Conservation (phyloP, 805 yeast genomes). For the Yamadazyma scolyti region DNA sequence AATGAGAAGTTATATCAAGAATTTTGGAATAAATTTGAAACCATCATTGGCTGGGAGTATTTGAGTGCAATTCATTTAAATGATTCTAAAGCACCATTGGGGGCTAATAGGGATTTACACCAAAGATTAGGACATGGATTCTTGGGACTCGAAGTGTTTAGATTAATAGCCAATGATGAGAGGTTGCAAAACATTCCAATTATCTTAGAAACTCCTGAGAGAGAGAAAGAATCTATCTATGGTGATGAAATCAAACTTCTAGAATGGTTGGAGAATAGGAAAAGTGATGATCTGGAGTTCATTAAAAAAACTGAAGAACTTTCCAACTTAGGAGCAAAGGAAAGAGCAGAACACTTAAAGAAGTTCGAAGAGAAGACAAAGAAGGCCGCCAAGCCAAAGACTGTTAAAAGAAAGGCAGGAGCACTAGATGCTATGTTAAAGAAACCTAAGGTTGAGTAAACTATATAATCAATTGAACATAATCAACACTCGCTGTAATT, state of each 20-base stretch:
- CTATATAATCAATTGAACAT: too few relatives aligned
- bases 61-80: constrained; percentile 82
- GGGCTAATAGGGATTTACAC: constrained; percentile 87
- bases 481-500: constrained; percentile 1
- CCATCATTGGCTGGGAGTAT: constrained; percentile 68
- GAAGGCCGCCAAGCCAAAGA: constrained; percentile 12
- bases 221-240: constrained; percentile 58
- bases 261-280: constrained; percentile 72
- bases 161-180: constrained; percentile 67
- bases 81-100: constrained; percentile 92
- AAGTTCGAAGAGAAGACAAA: constrained; percentile 57
- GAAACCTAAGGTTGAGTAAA: constrained; percentile 7
- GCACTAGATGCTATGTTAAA: constrained; percentile 11
- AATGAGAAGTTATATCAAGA: constrained; percentile 50
- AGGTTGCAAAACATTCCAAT: constrained; percentile 68
- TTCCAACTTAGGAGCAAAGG: constrained; percentile 58
- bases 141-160: constrained; percentile 79
- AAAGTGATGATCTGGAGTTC: constrained; percentile 53
- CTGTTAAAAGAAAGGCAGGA: constrained; percentile 4
- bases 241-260: constrained; percentile 80
- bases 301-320: constrained; percentile 46
- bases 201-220: constrained; percentile 82
- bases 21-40: constrained; percentile 79
- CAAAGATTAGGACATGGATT: constrained; percentile 88
- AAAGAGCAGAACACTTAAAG: constrained; percentile 64